These are phyloP conservation scores for Prunus padus DNA, from an alignment of 306 rosid species.

Conservation along the genomic window DNA sequence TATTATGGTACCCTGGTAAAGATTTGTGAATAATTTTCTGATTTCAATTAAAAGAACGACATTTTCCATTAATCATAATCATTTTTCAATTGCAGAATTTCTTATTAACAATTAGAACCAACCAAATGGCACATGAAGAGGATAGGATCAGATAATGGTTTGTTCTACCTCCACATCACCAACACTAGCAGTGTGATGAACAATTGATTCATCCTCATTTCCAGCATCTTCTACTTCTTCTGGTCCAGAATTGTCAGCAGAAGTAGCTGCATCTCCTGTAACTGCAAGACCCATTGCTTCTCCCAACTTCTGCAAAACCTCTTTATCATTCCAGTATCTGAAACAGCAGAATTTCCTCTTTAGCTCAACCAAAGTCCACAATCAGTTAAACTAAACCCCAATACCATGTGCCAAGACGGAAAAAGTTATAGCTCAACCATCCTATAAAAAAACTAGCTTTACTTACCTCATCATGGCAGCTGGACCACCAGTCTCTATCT, in stretches of 20 bases:
- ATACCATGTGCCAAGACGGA: slow-evolving; percentile 3
- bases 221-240: slow-evolving; percentile 81
- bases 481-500: slow-evolving; percentile 95
- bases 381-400: slow-evolving; percentile 2
- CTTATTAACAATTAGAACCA: neutral
- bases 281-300: slow-evolving; percentile 29
- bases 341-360: slow-evolving; percentile 21
- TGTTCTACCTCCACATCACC: slow-evolving; percentile 84
- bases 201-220: slow-evolving; percentile 89
- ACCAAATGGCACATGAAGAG: slow-evolving; percentile 16
- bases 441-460: neutral
- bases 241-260: slow-evolving; percentile 31
- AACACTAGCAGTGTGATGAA: slow-evolving; percentile 94
- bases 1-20: no score
- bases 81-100: neutral
- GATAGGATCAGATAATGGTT: neutral
- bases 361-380: slow-evolving; percentile 11
- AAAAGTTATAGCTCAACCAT: slow-evolving; percentile 12
- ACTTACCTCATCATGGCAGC: slow-evolving; percentile 97
- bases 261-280: slow-evolving; percentile 21
- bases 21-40: neutral
- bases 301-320: slow-evolving; percentile 24
- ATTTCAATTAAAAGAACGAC: neutral
- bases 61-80: neutral
- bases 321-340: slow-evolving; percentile 92